Base-by-base conservation (phyloP, 2,329 filamentous ascomycete genomes). In the Paecilomyces sp. region DNA sequence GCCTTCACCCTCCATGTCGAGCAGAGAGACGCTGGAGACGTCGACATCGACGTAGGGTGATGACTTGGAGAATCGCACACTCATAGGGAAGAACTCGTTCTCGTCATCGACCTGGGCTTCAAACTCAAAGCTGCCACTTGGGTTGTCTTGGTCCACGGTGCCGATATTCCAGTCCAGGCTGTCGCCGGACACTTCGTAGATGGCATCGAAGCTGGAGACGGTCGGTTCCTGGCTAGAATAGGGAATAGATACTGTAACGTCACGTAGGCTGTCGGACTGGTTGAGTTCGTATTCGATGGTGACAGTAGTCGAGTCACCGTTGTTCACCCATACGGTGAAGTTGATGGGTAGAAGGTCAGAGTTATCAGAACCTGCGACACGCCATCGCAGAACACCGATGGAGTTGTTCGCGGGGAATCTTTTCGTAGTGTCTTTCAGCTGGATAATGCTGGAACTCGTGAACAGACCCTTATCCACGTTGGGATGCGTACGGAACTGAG, bases 71-170 rank as follows among this genome's bases (percentile, higher is more conserved):
- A 99, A 99, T 58, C 87, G 85, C 62, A 97, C 87, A 58, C 85
- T 88, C 92, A 99, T 97, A 1, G 94, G 94, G 86, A 99, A 99
- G 80, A 97, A 97, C 68, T 97, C 92, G 59, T 91, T 88, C 72
- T 97, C 94, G 67, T 93, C 85, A 66, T 92, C 90, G 58, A 87
- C 90, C 73, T 90, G 87, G 1, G 92, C 91, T 76, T 97, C 94
- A 66, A 99, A 97, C 74, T 99, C 94, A 70, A 99, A 97, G 54
- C 90, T 88, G 18, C 94, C 94, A 50, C 82, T 92, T 18, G 87
- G 79, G 72, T 94, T 96, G 60, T 88, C 88, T 56, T 91, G 88
- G 69, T 92, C 89, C 50, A 97, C 87, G 3, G 86, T 84, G 62
- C 94, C 93, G 68, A 99, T 90, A 51, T 88, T 89, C 94, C 94